Base-by-base conservation (phyloP, 2,329 filamentous ascomycete species). In the Domatiomyces catenatus region DNA sequence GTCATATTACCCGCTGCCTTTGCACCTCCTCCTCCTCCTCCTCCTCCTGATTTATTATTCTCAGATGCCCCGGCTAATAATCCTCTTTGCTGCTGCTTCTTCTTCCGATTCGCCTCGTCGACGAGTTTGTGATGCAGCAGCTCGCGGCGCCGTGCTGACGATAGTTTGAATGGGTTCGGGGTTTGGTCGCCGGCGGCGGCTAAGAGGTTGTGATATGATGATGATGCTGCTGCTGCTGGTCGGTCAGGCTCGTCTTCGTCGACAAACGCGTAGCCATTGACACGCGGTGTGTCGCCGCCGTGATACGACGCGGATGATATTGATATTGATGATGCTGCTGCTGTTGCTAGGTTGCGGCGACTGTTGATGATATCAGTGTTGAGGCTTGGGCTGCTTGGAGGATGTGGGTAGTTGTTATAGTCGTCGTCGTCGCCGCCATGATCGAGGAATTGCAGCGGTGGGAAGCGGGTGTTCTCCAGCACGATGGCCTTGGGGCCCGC, bases 211-310 rank as follows among this genome's bases (percentile, higher is more conserved):
- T 62, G 58, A 50, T 64, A 64, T 32, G 56, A 58, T 42, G 68
- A 67, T 8, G 8, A 10, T 10, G 28, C 28, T 32, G 4, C 28
- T 6, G 84, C 69, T 49, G 81, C 68, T 60, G 57, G 54, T 6
- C 65, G 60, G 1, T 62, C 69, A 7, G 66, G 58, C 48, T 73
- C 72, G 48, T 72, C 84, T 51, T 93, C 87, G 58, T 94, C 88
- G 36, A 98, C 89, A 66, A 94, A 96, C 0, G 87, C 79, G 64
- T 95, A 98, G 1, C 92, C 92, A 56, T 93, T 94, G 0, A 96
- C 86, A 1, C 86, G 77, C 0, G 90, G 92, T 0, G 90, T 96
- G 65, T 93, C 88, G 52, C 75, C 76, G 15, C 82, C 84, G 1
- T 73, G 72, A 53, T 72, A 77, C 2, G 74, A 74, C 8, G 71